Base-by-base conservation (phyloP, 192 early-diverging fungal species). In the Pilobolus umbonatus region DNA sequence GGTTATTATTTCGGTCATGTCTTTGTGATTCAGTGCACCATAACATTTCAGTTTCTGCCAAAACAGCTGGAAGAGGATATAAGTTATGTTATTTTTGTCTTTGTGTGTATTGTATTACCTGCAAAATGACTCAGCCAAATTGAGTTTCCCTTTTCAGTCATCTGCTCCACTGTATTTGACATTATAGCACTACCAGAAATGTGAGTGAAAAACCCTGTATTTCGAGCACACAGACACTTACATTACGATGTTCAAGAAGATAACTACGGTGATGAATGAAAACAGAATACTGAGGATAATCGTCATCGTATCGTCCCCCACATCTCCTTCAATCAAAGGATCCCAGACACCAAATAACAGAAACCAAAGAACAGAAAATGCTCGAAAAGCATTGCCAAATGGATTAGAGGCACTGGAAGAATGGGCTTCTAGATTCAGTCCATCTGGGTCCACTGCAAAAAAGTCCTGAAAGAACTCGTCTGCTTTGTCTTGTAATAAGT, bases 121-220 rank as follows among this genome's bases (percentile, higher is more conserved):
- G 57, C 57, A 44, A 59, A 59, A 45, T 59, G 44, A 1, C 57
- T 59, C 2, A 59, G 38, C 52, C 57, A 59, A 2, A 47, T 45
- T 49, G 31, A 48, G 3, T 59, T 59, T 48, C 57, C 57, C 8
- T 32, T 28, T 32, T 31, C 4, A 26, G 47, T 48, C 4, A 59
- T 45, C 15, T 35, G 32, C 22, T 59, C 57, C 3, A 59, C 57
- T 6, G 44, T 45, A 35, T 32, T 45, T 34, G 57, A 46, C 57
- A 59, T 59, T 9, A 59, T 29, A 22, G 57, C 57, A 48, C 57
- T 59, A 35, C n/a, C n/a, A n/a, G n/a, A n/a, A n/a, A n/a, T n/a
- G n/a, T n/a, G n/a, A n/a, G n/a, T n/a, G n/a, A n/a, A n/a, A n/a
- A n/a, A n/a, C n/a, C n/a, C n/a, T n/a, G n/a, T n/a, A n/a, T n/a